Evolutionary conservation across 768 basidiomycete genomes (phyloP).

Genomic region (Pholiota microspora): DNA sequence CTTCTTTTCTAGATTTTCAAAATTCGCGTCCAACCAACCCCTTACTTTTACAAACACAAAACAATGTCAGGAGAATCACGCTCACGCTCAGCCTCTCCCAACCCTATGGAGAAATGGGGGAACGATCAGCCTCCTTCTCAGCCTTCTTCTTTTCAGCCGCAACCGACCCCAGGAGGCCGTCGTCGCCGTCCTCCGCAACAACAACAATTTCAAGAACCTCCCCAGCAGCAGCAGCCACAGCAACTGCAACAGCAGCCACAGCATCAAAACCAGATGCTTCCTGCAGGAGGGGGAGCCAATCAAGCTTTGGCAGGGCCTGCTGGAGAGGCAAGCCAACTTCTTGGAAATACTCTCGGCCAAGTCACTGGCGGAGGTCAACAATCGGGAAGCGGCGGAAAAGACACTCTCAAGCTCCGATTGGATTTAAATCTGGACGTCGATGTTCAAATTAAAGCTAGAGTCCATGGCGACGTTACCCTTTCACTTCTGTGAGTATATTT

Average conservation of each 20-base stretch:
- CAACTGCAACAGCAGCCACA: conserved; percentile 6
- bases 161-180: neutral
- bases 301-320: conserved; percentile 7
- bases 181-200: conserved; percentile 10
- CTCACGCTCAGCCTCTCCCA: conserved; percentile 18
- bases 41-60: neutral
- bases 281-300: conserved; percentile 7
- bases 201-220: conserved; percentile 1
- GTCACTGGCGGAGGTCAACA: conserved; percentile 14
- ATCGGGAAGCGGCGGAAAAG: conserved; percentile 17
- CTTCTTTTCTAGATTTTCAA: neutral
- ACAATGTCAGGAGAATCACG: conserved; percentile 15
- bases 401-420: conserved; percentile 25
- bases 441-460: conserved; percentile 30
- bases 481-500: conserved; percentile 25
- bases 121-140: conserved; percentile 5
- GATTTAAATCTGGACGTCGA: conserved; percentile 34
- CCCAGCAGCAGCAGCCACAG: conserved; percentile 5
- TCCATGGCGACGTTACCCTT: conserved; percentile 32
- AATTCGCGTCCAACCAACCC: neutral
- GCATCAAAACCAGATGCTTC: conserved; percentile 6
- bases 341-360: conserved; percentile 18
- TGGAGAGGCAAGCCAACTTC: conserved; percentile 15
- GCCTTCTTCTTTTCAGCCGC: conserved; percentile 7
- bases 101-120: conserved; percentile 17